Evolutionary conservation across 371 early-diverging fungal species (phyloP), one percentile per base, ranked within the genome.

Genomic region (Rhizomucor miehei): DNA sequence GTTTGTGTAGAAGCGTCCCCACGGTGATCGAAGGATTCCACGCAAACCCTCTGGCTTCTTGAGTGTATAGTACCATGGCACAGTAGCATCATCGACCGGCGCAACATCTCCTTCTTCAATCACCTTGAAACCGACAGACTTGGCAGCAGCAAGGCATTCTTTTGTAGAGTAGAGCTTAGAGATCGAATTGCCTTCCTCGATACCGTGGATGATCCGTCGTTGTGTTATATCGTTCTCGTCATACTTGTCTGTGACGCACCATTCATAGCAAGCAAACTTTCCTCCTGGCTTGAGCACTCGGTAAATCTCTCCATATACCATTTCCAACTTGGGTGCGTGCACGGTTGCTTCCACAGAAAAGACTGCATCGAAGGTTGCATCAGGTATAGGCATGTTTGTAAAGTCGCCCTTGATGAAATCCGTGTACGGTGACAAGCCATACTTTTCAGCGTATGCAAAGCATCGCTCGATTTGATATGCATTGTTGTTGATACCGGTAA

Each of bases 401-500:
- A 90, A 89, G 54, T 89, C 87, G 35, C 90, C 91, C 71, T 87
- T 80, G 52, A 80, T 62, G 60, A 79, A 86, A 44, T 65, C 67
- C 16, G 79, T 76, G 52, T 61, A 59, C 10, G 67, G 51, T 17
- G 65, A 59, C 39, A 88, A 75, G 20, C 85, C 81, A 57, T 73
- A 69, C 67, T 84, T 81, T 48, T 62, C 57, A 20, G 88, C 80
- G 34, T 90, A 84, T 24, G 80, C 79, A 48, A 69, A 63, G 63
- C 86, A 87, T 1, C 88, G 81, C 63, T 89, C 80, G 40, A 91
- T 82, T 67, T 91, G 91, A 67, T 91, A 91, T 41, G 81, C 81
- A 72, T 91, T 91, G 81, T 91, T 91, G 73, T 91, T 91, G 53
- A 91, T 69, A 11, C 91, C 91, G 12, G 85, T 85, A 49, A 91